Percentiles rank a stretch among this genome's conserved stretches.
Conservation (phyloP, 768 basidiomycete genomes). For the Leccinellum rugosiceps region DNA sequence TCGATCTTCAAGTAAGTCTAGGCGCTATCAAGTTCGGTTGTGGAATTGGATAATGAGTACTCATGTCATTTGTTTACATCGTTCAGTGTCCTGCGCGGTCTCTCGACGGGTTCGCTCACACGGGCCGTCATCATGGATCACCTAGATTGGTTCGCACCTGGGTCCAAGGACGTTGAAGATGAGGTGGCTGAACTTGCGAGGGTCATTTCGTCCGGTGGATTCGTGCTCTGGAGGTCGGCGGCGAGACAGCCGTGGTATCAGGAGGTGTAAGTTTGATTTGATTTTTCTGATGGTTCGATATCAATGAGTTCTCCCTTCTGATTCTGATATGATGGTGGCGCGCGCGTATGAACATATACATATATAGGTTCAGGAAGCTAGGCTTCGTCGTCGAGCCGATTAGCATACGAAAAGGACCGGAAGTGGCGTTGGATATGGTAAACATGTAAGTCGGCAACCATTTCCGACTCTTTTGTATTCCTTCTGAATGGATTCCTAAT, state of each 20-base stretch:
- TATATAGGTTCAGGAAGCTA: slow-evolving; percentile 42
- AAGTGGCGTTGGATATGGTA: slow-evolving; percentile 57
- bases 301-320: background rate
- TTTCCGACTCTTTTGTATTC: background rate
- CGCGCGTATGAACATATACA: background rate
- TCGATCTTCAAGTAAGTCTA: slow-evolving; percentile 55
- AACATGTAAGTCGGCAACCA: slow-evolving; percentile 53
- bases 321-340: background rate
- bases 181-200: slow-evolving; percentile 55
- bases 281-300: background rate
- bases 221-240: slow-evolving; percentile 65
- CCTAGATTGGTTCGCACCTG: slow-evolving; percentile 56
- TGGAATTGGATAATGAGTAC: background rate
- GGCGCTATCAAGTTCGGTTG: slow-evolving; percentile 12
- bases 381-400: slow-evolving; percentile 55
- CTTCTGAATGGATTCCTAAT: background rate
- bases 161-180: slow-evolving; percentile 44
- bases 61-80: background rate
- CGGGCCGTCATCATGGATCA: slow-evolving; percentile 72
- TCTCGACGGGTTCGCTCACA: slow-evolving; percentile 49
- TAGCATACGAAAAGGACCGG: slow-evolving; percentile 47
- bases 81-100: slow-evolving; percentile 42
- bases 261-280: slow-evolving; percentile 35
- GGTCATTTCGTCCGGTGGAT: slow-evolving; percentile 55
- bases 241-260: slow-evolving; percentile 66